Percentiles rank a stretch among this genome's conserved stretches.
Conservation (phyloP, 2,329 filamentous ascomycete genomes). For the Seiridium unicorne region DNA sequence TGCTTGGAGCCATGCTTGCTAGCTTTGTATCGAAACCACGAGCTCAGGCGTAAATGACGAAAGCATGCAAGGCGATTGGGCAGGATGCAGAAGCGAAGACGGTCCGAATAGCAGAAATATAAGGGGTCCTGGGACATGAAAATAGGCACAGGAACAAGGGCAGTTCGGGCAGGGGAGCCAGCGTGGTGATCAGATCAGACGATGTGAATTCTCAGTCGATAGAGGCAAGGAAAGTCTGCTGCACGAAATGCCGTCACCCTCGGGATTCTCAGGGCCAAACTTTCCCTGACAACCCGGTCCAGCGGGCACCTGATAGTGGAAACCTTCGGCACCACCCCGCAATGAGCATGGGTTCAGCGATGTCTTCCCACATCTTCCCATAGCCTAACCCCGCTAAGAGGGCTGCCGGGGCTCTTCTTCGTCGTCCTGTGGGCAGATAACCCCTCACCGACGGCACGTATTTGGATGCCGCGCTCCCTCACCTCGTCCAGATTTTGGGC, state of each 20-base stretch:
- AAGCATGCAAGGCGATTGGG: conserved; percentile 21
- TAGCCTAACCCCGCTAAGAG: background rate
- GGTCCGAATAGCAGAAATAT: too few relatives aligned
- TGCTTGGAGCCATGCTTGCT: conserved; percentile 32
- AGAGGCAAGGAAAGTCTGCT: background rate
- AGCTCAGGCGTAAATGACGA: conserved; percentile 8
- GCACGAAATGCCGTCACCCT: conserved; percentile 14
- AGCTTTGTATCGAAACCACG: conserved; percentile 15
- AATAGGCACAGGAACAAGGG: background rate
- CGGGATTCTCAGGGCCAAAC: conserved; percentile 22
- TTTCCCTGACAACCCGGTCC: background rate
- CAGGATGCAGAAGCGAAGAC: background rate
- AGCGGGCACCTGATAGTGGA: conserved; percentile 9
- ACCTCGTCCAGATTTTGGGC: too few relatives aligned
- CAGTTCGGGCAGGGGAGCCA: background rate
- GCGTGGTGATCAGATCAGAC: background rate
- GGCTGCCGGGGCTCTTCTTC: background rate
- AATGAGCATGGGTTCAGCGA: conserved; percentile 2
- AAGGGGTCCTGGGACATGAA: background rate
- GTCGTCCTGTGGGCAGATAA: background rate
- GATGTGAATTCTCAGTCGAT: background rate
- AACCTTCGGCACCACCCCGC: conserved; percentile 9
- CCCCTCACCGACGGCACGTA: too few relatives aligned
- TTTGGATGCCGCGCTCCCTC: too few relatives aligned
- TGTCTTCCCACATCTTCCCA: background rate